Percentiles rank a stretch among this genome's conserved stretches.
Conservation (phyloP, 2,329 filamentous ascomycete genomes). For the Trichoderma sp. region DNA sequence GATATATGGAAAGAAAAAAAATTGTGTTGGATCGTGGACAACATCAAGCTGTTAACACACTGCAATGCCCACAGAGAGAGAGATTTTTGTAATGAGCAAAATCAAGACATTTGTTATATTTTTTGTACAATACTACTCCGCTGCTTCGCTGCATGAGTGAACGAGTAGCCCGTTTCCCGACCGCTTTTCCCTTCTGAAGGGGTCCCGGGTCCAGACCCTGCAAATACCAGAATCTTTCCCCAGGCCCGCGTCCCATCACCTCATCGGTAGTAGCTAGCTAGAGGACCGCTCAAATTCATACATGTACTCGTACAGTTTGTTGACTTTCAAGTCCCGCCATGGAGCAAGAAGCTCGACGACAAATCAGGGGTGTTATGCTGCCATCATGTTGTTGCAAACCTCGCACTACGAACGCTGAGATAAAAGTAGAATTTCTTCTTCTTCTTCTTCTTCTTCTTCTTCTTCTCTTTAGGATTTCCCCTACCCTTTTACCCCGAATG, state of each 20-base stretch:
- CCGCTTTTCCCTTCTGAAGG: not conserved
- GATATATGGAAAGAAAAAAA: not conserved
- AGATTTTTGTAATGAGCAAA: not conserved
- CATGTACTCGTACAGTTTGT: slow-evolving; percentile 10
- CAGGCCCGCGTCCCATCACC: not conserved
- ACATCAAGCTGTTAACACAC: not conserved
- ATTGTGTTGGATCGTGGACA: not conserved
- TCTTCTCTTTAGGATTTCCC: not conserved
- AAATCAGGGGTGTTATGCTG: not conserved
- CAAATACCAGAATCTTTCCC: not conserved
- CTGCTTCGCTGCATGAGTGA: slow-evolving; percentile 14
- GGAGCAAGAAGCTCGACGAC: not conserved
- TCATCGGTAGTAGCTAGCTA: not conserved
- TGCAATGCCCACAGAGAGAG: not conserved
- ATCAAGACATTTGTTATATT: slow-evolving; percentile 18
- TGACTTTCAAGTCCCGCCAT: not conserved
- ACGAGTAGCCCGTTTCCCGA: slow-evolving; percentile 4
- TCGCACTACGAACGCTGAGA: not conserved
- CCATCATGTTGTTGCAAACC: not conserved
- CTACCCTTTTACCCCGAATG: not conserved
- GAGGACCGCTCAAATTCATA: not conserved
- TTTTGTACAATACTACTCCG: slow-evolving; percentile 12
- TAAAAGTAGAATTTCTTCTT: not conserved
- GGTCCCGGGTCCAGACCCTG: not conserved
- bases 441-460: not conserved